phyloP scores from a whole-genome alignment of 2,329 filamentous ascomycete genomes.

The Metarhizium guizhouense region DNA sequence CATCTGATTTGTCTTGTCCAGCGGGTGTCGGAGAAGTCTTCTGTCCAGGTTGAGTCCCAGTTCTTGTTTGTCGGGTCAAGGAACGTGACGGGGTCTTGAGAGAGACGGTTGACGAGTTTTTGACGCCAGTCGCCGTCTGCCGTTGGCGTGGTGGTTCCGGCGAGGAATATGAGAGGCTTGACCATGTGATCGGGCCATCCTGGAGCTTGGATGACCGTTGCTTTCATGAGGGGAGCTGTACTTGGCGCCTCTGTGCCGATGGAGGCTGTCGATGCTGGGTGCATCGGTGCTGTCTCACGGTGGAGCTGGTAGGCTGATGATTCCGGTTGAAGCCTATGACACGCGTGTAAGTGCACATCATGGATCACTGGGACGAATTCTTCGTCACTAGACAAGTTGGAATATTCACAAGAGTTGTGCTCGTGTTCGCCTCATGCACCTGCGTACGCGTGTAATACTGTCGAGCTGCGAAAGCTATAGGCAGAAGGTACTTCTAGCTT shows the following conservation, averaged over 20 bases:
- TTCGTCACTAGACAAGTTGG: no score
- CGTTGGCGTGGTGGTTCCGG: conserved; percentile 43
- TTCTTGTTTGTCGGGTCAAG: neutral
- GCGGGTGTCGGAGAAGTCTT: neutral
- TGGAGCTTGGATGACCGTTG: conserved; percentile 19
- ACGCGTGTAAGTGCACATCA: no score
- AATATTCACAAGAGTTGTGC: no score
- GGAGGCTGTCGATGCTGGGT: no score
- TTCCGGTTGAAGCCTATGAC: no score
- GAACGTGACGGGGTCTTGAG: conserved; percentile 35
- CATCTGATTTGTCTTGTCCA: conserved; percentile 27
- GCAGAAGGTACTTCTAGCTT: no score
- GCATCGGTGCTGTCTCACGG: no score
- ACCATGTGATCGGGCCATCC: conserved; percentile 7
- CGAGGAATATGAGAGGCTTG: conserved; percentile 42
- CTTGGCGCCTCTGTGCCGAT: neutral
- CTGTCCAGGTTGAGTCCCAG: neutral
- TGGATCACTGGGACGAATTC: no score
- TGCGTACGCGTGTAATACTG: no score
- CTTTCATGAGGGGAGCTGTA: neutral
- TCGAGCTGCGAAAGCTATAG: no score
- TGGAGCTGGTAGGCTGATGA: no score
- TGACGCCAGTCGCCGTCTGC: conserved; percentile 38
- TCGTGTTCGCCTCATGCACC: no score
- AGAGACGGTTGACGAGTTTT: conserved; percentile 39